A percentile compares a stretch with the other conserved stretches of the same genome.
These are phyloP conservation scores for Barnettozyma populi DNA, from an alignment of 805 yeast genomes.

Conservation along the genomic window DNA sequence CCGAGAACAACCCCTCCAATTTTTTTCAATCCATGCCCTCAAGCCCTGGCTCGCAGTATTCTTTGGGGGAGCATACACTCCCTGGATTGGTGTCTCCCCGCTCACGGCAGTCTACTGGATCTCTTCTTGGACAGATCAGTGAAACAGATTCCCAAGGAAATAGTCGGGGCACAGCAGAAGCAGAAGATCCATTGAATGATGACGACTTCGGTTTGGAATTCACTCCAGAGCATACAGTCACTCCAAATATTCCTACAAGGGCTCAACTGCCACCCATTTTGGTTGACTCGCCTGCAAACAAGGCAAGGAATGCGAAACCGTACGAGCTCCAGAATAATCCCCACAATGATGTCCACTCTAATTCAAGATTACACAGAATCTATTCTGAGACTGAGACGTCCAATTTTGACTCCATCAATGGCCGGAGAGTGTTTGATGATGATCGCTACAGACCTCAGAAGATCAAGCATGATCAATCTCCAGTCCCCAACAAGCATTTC, in stretches of 20 bases:
- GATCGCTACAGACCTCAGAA: constrained; percentile 41
- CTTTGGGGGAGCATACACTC: background rate
- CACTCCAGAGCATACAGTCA: constrained; percentile 6
- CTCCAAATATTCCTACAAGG: background rate
- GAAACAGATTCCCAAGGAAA: constrained; percentile 1
- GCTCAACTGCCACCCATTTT: constrained; percentile 5
- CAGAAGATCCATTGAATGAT: constrained; percentile 1
- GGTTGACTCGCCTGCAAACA: constrained; percentile 9
- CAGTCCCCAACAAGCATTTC: constrained; percentile 1
- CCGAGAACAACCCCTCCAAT: background rate
- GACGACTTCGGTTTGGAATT: constrained; percentile 5
- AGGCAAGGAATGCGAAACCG: constrained; percentile 19
- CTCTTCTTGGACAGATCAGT: constrained; percentile 4
- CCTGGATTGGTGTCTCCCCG: background rate
- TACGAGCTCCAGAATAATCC: constrained; percentile 18
- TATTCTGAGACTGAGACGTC: constrained; percentile 63
- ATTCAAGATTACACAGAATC: constrained; percentile 40
- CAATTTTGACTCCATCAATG: constrained; percentile 51
- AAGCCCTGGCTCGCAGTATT: background rate
- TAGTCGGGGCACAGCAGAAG: constrained; percentile 6
- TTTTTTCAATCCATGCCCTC: background rate
- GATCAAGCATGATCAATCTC: constrained; percentile 3
- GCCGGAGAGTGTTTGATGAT: constrained; percentile 50
- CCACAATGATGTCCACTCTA: constrained; percentile 17
- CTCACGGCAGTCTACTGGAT: background rate